Evolutionary conservation across 257 asterid species (phyloP), one percentile per base, ranked within the genome.

Genomic region (Solanum habrochaites): DNA sequence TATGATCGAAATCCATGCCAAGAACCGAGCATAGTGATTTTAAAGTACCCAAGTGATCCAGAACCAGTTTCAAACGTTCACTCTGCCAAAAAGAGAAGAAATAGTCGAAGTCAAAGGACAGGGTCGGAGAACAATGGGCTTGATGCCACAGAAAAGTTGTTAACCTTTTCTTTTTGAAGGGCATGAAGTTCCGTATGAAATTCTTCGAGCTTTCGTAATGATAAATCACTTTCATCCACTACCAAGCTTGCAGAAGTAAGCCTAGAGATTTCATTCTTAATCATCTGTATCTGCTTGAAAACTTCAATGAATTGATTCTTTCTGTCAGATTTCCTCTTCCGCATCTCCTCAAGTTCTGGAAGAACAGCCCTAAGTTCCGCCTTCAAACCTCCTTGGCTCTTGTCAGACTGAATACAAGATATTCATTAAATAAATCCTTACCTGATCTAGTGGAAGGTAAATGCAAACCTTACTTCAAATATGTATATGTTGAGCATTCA

Each of bases 301-400:
- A 95, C 91, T 90, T 93, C 95, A 58, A 93, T 43, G 86, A 97
- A 94, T 87, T 96, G 98, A 60, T 89, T 92, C 87, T 90, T 92
- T 91, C 99, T 92, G 13, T 97, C 98, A 80, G 85, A 87, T 89
- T 92, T 94, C 93, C 95, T 93, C 91, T 92, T 97, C 82, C 91
- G 90, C 99, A 97, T 97, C 92, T 96, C 99, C 90, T 97, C 98
- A 80, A 95, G 89, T 89, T 93, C 93, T 58, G 99, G 98, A 83
- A 97, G 91, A 87, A 93, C 93, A 78, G 95, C 90, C 86, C 88
- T 88, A 80, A 94, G 97, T 88, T 97, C 98, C 20, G 92, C 95
- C 90, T 94, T 97, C 91, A 97, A 92, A 92, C 95, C 94, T 91
- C 90, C 94, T 80, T 89, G 92, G 88, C 89, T 92, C 88, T 97